phyloP scores from a whole-genome alignment of 2,329 filamentous ascomycete species.

The Fragosphaeria purpurea region DNA sequence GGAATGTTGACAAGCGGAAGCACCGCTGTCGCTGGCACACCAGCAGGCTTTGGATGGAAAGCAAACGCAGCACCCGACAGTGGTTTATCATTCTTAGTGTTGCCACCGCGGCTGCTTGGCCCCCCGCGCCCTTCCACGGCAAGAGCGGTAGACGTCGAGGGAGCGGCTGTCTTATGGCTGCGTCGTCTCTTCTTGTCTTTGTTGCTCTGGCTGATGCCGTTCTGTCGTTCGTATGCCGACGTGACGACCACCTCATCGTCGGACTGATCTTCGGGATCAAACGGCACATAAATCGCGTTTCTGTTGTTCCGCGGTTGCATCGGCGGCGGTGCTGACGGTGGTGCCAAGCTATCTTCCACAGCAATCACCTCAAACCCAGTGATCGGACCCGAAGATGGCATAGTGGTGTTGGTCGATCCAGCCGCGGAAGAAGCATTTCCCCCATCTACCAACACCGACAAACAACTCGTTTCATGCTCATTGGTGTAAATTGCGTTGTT shows the following conservation, averaged over 20 bases:
- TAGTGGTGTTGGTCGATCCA: too few species aligned
- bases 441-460: too few species aligned
- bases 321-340: too few species aligned
- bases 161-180: background rate
- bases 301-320: background rate
- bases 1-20: background rate
- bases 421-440: too few species aligned
- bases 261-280: slow-evolving; percentile 12
- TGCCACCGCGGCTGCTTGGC: background rate
- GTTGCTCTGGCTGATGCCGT: background rate
- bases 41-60: background rate
- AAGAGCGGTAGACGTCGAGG: too few species aligned
- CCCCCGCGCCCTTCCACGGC: too few species aligned
- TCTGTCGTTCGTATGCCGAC: slow-evolving; percentile 3
- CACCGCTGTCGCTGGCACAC: background rate
- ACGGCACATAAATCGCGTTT: slow-evolving; percentile 7
- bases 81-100: background rate
- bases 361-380: too few species aligned
- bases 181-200: background rate
- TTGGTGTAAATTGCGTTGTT: background rate
- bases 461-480: background rate
- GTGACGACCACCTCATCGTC: slow-evolving; percentile 12
- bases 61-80: background rate
- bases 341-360: too few species aligned
- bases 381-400: too few species aligned